Base-by-base conservation (phyloP, 805 yeast genomes). In the Scheffersomyces stipitis region DNA sequence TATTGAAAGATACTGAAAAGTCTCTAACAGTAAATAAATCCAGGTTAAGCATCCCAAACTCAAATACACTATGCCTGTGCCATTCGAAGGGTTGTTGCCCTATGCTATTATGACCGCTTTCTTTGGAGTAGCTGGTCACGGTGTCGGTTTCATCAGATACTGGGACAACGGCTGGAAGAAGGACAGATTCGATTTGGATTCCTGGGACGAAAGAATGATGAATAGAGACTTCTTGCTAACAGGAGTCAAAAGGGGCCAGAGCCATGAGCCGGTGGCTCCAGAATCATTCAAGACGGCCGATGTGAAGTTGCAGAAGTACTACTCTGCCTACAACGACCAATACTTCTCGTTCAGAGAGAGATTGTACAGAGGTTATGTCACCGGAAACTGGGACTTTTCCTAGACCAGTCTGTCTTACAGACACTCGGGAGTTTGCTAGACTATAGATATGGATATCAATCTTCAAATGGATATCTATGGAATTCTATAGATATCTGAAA, bases 221-320 rank as follows among this genome's bases (percentile, higher is more conserved):
- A 83, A 82, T 46, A 73, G 96, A 53, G 96, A 86, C 60, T 70
- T 75, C 54, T 71, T 91, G 46, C 67, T 86, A 52, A 86, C 95
- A 8, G 95, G 95, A 17, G 70, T 73, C 28, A 71, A 66, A 52
- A 73, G 95, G 55, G 90, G 81, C 26, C 91, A 85, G 57, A 58
- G 73, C 33, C 80, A 78, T 45, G 74, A 69, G 29, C 75, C 89
- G 5, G 64, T 73, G 28, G 95, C 95, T 3, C 88, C 89, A 26
- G 90, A 83, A 42, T 74, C 71, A 22, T 86, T 87, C 73, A 84
- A 81, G 65, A 80, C 86, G n/a, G 75, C 85, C 8, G 62, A 70
- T 30, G 48, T 39, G 29, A 37, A 37, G 41, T 48, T 51, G 34
- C 69, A 69, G 56, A 55, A 64, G 54, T 69, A 66, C 65, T 69